Evolutionary conservation across 2,329 filamentous ascomycete species (phyloP).

Genomic region (Cytospora chrysosperma): DNA sequence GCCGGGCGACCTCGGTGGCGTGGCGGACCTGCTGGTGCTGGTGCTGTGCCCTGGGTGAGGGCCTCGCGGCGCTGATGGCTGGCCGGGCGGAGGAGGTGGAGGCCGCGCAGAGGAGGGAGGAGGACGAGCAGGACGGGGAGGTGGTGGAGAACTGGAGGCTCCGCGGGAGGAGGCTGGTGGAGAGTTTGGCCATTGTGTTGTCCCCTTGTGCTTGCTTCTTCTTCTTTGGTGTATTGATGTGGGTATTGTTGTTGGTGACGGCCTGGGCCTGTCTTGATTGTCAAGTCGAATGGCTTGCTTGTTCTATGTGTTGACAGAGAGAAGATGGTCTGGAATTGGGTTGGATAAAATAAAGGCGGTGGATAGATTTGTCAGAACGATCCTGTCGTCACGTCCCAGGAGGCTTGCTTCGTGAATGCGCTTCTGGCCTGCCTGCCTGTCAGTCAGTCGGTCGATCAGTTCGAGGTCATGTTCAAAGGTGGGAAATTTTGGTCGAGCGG

Average conservation of each 20-base stretch:
- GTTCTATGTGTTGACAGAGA: background rate
- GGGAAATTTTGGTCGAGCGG: constrained; percentile 22
- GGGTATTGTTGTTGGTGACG: constrained; percentile 1
- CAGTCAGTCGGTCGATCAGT: background rate
- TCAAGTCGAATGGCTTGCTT: background rate
- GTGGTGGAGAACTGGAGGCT: constrained; percentile 29
- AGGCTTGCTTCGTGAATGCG: background rate
- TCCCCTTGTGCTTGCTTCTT: constrained; percentile 13
- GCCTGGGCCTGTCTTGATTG: background rate
- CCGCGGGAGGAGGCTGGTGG: constrained; percentile 33
- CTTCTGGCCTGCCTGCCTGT: background rate
- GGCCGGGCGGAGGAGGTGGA: constrained; percentile 14
- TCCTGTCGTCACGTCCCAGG: background rate
- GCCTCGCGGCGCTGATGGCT: constrained; percentile 27
- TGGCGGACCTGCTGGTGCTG: constrained; percentile 66
- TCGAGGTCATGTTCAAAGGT: background rate
- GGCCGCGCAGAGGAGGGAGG: constrained; percentile 13
- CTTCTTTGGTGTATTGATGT: constrained; percentile 24
- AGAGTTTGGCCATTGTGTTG: constrained; percentile 35
- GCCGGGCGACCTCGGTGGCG: constrained; percentile 81
- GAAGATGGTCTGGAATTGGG: background rate
- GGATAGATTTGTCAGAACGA: background rate
- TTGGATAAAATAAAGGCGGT: background rate
- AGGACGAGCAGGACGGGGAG: too few species aligned
- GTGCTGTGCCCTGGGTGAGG: too few species aligned